phyloP scores from a whole-genome alignment of 1,139 yeast genomes.

The Kluyveromyces sp. region DNA sequence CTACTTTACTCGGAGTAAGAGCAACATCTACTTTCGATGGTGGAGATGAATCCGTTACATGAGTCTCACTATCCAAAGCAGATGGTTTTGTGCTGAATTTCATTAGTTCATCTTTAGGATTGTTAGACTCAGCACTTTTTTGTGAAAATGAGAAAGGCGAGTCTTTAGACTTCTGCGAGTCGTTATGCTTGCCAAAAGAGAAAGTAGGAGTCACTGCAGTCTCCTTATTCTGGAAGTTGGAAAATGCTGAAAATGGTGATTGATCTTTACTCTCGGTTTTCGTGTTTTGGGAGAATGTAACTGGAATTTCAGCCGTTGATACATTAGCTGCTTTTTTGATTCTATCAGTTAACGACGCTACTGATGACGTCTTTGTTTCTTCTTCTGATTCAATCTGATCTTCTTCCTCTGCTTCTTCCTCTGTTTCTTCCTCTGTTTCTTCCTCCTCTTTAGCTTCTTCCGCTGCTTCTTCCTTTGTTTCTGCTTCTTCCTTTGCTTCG shows the following conservation, averaged over 20 bases:
- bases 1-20: background rate
- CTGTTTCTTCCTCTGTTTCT: background rate
- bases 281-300: background rate
- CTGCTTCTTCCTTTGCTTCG: slow-evolving; percentile 1
- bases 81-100: background rate
- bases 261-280: background rate
- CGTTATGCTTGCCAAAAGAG: slow-evolving; percentile 2
- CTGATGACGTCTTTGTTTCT: slow-evolving; percentile 9
- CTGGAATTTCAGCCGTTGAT: slow-evolving; percentile 6
- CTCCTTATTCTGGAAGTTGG: slow-evolving; percentile 2
- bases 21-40: background rate
- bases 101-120: background rate
- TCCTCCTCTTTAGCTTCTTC: background rate
- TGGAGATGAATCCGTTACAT: background rate
- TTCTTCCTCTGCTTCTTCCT: background rate
- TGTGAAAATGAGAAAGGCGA: background rate
- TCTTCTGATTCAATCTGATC: background rate
- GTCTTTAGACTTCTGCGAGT: background rate
- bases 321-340: slow-evolving; percentile 25
- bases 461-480: background rate
- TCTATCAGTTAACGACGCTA: slow-evolving; percentile 20
- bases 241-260: slow-evolving; percentile 6
- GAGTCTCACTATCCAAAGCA: background rate
- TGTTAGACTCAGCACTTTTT: too few species aligned
- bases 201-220: background rate